Conservation (phyloP, 306 rosid species). For the Astragalus glycyphyllos region DNA sequence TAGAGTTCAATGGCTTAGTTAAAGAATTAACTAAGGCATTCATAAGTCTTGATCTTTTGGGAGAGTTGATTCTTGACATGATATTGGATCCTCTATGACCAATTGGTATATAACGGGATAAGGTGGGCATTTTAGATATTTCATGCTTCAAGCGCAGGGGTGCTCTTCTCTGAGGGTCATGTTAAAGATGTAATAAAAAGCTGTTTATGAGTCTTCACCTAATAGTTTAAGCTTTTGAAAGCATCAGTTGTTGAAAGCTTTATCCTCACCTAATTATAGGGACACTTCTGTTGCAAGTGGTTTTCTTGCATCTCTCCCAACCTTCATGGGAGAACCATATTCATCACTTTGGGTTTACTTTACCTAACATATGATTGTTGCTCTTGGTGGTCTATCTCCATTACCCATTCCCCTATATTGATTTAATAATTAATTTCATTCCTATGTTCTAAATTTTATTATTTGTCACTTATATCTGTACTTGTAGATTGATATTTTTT, state of each 20-base stretch:
- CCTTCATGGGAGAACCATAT: neutral
- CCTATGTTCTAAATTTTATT: neutral
- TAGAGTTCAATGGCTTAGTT: neutral
- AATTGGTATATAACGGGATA: too few relatives aligned
- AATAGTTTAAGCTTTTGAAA: neutral
- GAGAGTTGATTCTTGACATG: too few relatives aligned
- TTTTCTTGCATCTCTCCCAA: neutral
- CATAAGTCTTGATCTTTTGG: neutral
- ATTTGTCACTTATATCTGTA: constrained; percentile 2
- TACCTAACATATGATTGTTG: neutral
- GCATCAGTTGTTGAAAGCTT: too few relatives aligned
- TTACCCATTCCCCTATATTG: neutral
- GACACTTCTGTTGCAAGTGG: constrained; percentile 2
- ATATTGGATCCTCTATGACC: too few relatives aligned
- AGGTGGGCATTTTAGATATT: too few relatives aligned
- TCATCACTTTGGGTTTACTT: neutral
- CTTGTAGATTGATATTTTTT: constrained; percentile 1
- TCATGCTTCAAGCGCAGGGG: too few relatives aligned
- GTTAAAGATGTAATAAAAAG: too few relatives aligned
- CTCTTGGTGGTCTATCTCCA: neutral
- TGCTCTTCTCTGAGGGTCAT: too few relatives aligned
- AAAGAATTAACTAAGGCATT: neutral
- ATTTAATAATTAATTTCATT: neutral
- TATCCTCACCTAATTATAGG: neutral
- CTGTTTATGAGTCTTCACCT: too few relatives aligned